Evolutionary conservation across 352 stramenopile species (phyloP), one percentile per base, ranked within the genome.

Genomic region (Phytophthora aleatoria): DNA sequence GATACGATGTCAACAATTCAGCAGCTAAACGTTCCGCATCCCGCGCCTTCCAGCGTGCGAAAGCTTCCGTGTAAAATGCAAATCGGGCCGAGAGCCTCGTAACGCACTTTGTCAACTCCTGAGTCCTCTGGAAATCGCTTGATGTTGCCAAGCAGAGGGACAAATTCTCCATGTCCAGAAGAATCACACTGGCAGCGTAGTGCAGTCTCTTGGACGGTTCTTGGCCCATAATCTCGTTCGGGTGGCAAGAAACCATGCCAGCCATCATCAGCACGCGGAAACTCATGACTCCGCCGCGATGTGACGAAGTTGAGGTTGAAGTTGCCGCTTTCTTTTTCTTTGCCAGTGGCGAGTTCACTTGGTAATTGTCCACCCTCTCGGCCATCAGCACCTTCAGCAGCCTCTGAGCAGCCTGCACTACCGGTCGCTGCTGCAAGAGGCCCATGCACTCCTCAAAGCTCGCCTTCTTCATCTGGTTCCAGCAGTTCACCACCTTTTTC

Each of bases 221-320:
- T 15, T 64, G 49, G 3, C 77, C 81, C 82, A 93, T 89, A 52
- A 90, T 89, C 27, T 91, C 80, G 4, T 56, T 60, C 1, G 85
- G 81, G 38, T 91, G 82, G 26, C 72, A 80, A n/a, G 79, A 68
- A 38, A 93, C 71, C 81, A 91, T 90, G 0, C 85, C 85, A 1
- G 83, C 85, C 77, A 93, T 85, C 35, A 93, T 64, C 31, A 93
- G 62, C 20, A 93, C 79, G 2, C 82, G 82, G 53, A 85, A 86
- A 39, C 67, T 78, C 36, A 78, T 77, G 10, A 4, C 48, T 12
- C 42, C 71, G n/a, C 30, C 53, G 63, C 27, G 53, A 13, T 65
- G 70, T 9, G 52, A 61, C 3, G 52, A 48, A 5, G 44, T 36
- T 9, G 42, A 38, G 13, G n/a, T 45, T 20, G 15, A 38, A 16